Base-by-base conservation (phyloP, 768 basidiomycete genomes). In the Mycena albidolilacea region DNA sequence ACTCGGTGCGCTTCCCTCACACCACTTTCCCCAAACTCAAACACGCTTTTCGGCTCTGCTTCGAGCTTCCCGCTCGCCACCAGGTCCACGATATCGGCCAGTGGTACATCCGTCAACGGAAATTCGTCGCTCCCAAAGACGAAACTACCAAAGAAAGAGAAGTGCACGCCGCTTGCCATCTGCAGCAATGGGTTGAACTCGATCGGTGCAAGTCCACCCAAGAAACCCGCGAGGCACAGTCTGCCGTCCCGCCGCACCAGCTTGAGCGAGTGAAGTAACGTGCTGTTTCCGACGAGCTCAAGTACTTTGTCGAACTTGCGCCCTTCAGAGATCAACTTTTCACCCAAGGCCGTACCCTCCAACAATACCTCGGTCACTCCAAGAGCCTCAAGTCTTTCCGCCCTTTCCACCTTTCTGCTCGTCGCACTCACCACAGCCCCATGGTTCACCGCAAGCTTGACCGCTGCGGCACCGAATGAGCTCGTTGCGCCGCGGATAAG, bases 141-240 rank as follows among this genome's bases (percentile, higher is more conserved):
- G 60, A 75, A 75, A 67, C 78, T 79, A 11, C 69, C 75, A 30
- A 79, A 79, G 73, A 77, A 75, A 11, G 73, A 76, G 52, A 78
- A 74, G 58, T 78, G 73, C 23, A 77, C 78, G 30, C 77, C 78
- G 58, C 73, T 73, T 35, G 73, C 58, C 75, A 79, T 77, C 70
- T 79, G 75, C n/a, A 69, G 37, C 38, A 77, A 43, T 41, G 78
- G 78, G 61, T 78, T 73, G 52, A 77, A 77, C 38, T 77, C 76
- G 38, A 78, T 35, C 23, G 76, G 55, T 2, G 54, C 76, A 17
- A 78, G 69, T 9, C 77, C 77, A 54, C 76, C 77, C 63, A 78
- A 64, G 61, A 64, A 78, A n/a, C 77, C 77, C 21, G 76, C 74
- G 23, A 73, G 75, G 64, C 76, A 77, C 1, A 75, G 50, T 7